Base-by-base conservation (phyloP, 2,329 filamentous ascomycete species). In the Aspergillus sp. region DNA sequence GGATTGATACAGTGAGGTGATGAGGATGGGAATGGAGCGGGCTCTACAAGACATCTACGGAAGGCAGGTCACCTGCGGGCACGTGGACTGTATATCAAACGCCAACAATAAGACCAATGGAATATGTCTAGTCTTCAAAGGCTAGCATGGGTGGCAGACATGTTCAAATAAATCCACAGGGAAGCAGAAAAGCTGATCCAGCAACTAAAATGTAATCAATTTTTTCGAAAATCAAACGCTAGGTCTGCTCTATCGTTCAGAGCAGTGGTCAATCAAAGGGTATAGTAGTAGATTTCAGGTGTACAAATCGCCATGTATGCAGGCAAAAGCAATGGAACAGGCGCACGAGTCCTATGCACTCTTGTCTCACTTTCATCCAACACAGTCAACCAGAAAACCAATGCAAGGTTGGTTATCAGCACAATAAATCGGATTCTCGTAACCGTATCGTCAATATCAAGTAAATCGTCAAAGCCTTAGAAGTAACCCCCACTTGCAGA, bases 401-500 rank as follows among this genome's bases (percentile, higher is more conserved):
- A 44, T 25, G 8, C 14, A 45, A 23, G 17, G 55, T 52, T 55
- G 53, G 40, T 40, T 60, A 55, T 63, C 43, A 58, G 63, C 52
- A 61, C 17, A 52, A 37, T 45, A 49, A 56, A 58, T 27, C 57
- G 46, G 49, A 59, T 14, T n/a, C 41, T 62, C 58, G 57, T 58
- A 56, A 55, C 46, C 46, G 55, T 60, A 60, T 59, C 62, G 61
- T 64, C 65, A 67, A 52, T 60, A 62, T 65, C 58, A 63, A 45
- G 49, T 45, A 53, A 65, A 62, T 66, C 67, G 66, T 54, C 61
- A 61, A 54, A 54, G 21, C 74, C 72, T 23, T 72, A 68, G 56
- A 78, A 79, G 64, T 77, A 79, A 40, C 67, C 62, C 19, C 66
- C 61, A 55, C 67, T 70, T 2, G 68, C 66, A 54, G 68, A 73